Evolutionary conservation across 2,329 filamentous ascomycete genomes (phyloP), one percentile per base, ranked within the genome.

Genomic region (Incumbomyces lentus): DNA sequence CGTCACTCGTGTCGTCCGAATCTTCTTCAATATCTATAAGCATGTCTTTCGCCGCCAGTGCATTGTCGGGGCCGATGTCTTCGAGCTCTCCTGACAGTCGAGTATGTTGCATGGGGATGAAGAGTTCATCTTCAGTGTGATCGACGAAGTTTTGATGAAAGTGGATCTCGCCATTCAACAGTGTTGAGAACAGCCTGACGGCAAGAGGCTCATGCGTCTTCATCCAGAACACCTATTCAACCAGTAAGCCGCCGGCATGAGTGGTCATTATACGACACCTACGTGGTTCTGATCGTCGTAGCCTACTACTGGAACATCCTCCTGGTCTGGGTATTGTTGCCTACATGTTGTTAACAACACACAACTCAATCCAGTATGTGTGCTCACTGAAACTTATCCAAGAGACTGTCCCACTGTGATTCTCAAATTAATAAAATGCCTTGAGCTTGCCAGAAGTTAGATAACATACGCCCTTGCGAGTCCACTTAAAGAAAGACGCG

Each of bases 21-120:
- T 54, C 51, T 5, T 50, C 45, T 34, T 42, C 36, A 42, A 49
- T 50, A n/a, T 55, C 40, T 14, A 56, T 31, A 8, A 53, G 38
- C 13, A 11, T 35, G 12, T 47, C 39, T 6, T 30, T 37, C 19
- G 30, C 16, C 18, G 40, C 42, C n/a, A 42, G 32, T 11, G 29
- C 17, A 6, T 35, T 35, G 19, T 26, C 2, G 13, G 2, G 16
- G 26, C 13, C 26, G 10, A 18, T 12, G 16, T 14, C 10, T 13
- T 29, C 22, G 5, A 31, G 17, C 11, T 45, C 11, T 12, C 16
- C 13, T 3, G 40, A 30, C 13, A 45, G 41, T 6, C 31, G 17
- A 8, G 41, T 44, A 12, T 34, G 13, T 10, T 12, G n/a, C 4
- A 44, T 17, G 13, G 43, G 34, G 8, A n/a, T 22, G 18, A 46